Conservation (phyloP, 352 stramenopile species). For the Pythium insidiosum region DNA sequence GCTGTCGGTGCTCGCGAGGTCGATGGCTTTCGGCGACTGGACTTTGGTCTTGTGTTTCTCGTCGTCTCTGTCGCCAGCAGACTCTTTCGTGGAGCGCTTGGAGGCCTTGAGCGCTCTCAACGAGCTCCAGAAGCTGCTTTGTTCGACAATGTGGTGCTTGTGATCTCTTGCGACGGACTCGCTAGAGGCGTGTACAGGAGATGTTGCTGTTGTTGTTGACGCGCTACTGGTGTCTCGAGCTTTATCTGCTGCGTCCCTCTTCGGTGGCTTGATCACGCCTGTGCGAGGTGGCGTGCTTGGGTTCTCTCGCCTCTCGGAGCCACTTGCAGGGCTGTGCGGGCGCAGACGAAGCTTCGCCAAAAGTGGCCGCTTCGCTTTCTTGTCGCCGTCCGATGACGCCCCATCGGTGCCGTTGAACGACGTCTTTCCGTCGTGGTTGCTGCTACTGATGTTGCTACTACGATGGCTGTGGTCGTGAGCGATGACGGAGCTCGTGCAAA, state of each 20-base stretch:
- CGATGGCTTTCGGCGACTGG: slow-evolving; percentile 7
- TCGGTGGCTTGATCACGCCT: too few relatives aligned
- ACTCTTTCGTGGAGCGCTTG: slow-evolving; percentile 3
- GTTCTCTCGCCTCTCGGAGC: too few relatives aligned
- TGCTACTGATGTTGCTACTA: too few relatives aligned
- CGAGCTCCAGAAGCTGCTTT: neutral
- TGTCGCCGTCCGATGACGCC: too few relatives aligned
- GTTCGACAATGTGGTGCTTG: neutral
- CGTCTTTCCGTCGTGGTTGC: too few relatives aligned
- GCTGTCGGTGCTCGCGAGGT: slow-evolving; percentile 1
- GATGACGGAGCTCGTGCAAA: slow-evolving; percentile 58
- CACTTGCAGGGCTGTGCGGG: slow-evolving; percentile 25
- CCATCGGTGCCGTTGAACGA: too few relatives aligned
- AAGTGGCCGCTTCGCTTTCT: slow-evolving; percentile 31
- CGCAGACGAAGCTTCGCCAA: slow-evolving; percentile 44
- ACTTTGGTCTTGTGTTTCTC: slow-evolving; percentile 6
- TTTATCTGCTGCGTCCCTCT: too few relatives aligned
- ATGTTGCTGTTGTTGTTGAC: neutral
- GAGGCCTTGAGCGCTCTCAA: slow-evolving; percentile 5
- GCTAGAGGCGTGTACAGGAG: too few relatives aligned
- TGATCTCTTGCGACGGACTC: neutral
- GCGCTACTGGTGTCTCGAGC: too few relatives aligned
- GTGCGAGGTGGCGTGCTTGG: too few relatives aligned
- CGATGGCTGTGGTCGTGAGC: slow-evolving; percentile 5
- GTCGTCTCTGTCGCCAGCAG: neutral